Conservation (phyloP, 768 basidiomycete genomes). For the Suillus cothurnatus region DNA sequence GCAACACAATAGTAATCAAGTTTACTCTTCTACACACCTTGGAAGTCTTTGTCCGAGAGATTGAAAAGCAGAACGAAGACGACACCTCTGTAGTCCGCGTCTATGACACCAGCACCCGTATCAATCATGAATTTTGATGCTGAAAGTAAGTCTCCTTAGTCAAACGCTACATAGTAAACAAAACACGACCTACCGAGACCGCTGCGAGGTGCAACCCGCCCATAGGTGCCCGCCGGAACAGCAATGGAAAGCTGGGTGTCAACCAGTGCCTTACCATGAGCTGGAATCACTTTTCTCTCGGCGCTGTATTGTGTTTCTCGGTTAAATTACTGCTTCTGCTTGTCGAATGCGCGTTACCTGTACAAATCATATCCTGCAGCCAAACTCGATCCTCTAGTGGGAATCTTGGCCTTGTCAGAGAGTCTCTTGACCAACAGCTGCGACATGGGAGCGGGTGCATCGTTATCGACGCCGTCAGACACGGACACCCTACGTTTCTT, state of each 20-base stretch:
- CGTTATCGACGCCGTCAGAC: constrained; percentile 39
- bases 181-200: constrained; percentile 74
- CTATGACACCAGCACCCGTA: constrained; percentile 96
- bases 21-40: constrained; percentile 48
- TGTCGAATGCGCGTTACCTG: constrained; percentile 49
- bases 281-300: constrained; percentile 81
- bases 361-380: constrained; percentile 97
- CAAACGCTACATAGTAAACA: constrained; percentile 2
- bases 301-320: constrained; percentile 53
- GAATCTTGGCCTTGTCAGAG: constrained; percentile 79
- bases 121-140: constrained; percentile 98
- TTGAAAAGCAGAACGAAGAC: constrained; percentile 95
- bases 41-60: constrained; percentile 85
- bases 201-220: constrained; percentile 93
- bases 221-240: constrained; percentile 92
- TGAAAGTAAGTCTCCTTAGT: constrained; percentile 31
- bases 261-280: constrained; percentile 87
- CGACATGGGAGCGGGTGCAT: constrained; percentile 39
- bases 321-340: neutral
- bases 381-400: constrained; percentile 82
- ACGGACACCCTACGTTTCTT: constrained; percentile 71
- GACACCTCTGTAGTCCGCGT: constrained; percentile 93
- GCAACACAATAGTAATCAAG: neutral
- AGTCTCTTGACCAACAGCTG: constrained; percentile 83
- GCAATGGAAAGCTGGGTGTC: constrained; percentile 93